A percentile compares a stretch with the other conserved stretches of the same genome.
Conservation (phyloP, 345 rosid species). For the Schrenkiella parvula region DNA sequence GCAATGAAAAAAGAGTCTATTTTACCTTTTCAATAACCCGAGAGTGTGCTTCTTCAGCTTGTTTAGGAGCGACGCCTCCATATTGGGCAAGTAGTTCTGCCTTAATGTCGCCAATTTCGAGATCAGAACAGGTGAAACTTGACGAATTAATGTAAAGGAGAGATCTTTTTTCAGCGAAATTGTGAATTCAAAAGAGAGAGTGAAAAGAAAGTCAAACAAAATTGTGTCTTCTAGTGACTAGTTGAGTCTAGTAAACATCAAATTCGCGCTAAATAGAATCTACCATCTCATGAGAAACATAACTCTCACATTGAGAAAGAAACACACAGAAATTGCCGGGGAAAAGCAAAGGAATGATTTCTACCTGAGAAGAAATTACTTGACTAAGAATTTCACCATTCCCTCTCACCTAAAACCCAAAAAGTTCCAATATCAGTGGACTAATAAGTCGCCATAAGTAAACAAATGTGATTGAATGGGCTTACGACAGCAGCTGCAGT, state of each 20-base stretch:
- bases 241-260: background rate
- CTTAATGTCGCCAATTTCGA: constrained; percentile 36
- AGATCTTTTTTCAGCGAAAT: background rate
- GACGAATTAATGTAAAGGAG: background rate
- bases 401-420: constrained; percentile 56
- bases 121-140: constrained; percentile 14
- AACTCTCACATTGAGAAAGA: background rate
- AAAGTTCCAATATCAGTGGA: background rate
- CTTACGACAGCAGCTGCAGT: constrained; percentile 94
- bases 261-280: background rate
- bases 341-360: constrained; percentile 4
- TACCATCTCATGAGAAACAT: background rate
- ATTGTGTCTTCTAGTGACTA: background rate
- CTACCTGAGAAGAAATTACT: constrained; percentile 94
- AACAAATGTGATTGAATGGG: background rate
- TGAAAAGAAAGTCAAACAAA: background rate
- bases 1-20: background rate
- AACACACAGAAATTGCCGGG: background rate
- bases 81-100: constrained; percentile 79
- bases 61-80: constrained; percentile 96
- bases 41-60: constrained; percentile 91
- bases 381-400: constrained; percentile 88
- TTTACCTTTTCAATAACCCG: constrained; percentile 76
- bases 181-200: background rate
- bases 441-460: background rate